Evolutionary conservation across 192 early-diverging fungal species (phyloP).

Genomic region (Mortierella antarctica): DNA sequence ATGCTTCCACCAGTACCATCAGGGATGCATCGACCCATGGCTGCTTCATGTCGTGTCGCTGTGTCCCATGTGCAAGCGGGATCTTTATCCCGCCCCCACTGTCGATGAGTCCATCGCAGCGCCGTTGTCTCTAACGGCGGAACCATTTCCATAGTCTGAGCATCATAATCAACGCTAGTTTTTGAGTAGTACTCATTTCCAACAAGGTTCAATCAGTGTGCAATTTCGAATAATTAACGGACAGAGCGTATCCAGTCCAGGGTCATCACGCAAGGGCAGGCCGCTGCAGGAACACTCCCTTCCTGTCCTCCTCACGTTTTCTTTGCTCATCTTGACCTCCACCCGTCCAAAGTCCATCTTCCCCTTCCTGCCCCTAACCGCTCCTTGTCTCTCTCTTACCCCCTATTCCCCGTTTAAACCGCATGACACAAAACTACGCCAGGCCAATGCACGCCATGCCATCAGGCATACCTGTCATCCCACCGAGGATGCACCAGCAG

Average conservation of each 20-base stretch:
- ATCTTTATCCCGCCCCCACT: constrained; percentile 30
- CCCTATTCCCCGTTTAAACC: neutral
- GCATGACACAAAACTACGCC: constrained; percentile 23
- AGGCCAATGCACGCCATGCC: constrained; percentile 7
- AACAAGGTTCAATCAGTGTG: too few relatives aligned
- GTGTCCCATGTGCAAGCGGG: constrained; percentile 67
- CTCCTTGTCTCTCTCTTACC: neutral
- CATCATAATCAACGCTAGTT: too few relatives aligned
- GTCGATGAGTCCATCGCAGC: neutral
- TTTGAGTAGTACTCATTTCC: too few relatives aligned
- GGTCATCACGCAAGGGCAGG: too few relatives aligned
- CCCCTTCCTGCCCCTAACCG: neutral
- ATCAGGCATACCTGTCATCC: constrained; percentile 33
- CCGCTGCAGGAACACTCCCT: too few relatives aligned
- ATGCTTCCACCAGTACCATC: constrained; percentile 66
- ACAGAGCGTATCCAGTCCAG: too few relatives aligned
- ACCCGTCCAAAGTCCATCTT: neutral
- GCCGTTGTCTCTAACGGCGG: neutral
- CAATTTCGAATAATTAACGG: too few relatives aligned
- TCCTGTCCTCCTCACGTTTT: neutral
- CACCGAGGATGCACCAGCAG: constrained; percentile 26
- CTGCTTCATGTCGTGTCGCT: constrained; percentile 58
- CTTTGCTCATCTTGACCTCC: neutral
- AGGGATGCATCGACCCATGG: constrained; percentile 66
- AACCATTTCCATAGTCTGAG: neutral